Conservation (phyloP, 148 eudicot genomes). For the Vaccinium vitisidaea region DNA sequence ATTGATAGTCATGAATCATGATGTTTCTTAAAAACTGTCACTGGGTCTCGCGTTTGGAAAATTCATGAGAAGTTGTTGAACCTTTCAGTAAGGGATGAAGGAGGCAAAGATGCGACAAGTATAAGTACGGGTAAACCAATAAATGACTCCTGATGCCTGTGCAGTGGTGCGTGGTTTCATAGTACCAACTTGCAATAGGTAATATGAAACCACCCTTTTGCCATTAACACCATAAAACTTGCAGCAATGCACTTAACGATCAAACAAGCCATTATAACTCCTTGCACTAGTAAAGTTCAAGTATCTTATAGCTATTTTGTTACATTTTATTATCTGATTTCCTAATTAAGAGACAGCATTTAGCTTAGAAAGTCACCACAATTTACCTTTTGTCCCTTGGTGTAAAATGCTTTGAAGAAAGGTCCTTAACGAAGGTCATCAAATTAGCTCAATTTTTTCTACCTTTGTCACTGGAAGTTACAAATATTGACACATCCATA, state of each 20-base stretch:
- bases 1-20: not conserved
- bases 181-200: not conserved
- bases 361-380: constrained; percentile 7
- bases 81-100: not conserved
- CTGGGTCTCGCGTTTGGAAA: not conserved
- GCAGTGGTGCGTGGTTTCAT: constrained; percentile 2
- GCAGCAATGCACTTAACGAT: not conserved
- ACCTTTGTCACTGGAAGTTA: not conserved
- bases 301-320: not conserved
- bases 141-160: not conserved
- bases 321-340: not conserved
- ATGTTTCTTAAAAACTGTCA: too few relatives aligned
- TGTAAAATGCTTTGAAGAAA: not conserved
- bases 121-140: not conserved
- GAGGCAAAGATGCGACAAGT: not conserved
- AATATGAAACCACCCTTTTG: not conserved
- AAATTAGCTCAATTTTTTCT: not conserved
- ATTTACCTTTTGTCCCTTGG: not conserved
- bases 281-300: constrained; percentile 7
- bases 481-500: not conserved
- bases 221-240: not conserved
- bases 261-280: not conserved
- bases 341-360: not conserved
- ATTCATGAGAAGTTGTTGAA: not conserved
- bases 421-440: not conserved